Evolutionary conservation across 2,329 filamentous ascomycete genomes (phyloP).

Genomic region (Colletotrichum orbiculare): DNA sequence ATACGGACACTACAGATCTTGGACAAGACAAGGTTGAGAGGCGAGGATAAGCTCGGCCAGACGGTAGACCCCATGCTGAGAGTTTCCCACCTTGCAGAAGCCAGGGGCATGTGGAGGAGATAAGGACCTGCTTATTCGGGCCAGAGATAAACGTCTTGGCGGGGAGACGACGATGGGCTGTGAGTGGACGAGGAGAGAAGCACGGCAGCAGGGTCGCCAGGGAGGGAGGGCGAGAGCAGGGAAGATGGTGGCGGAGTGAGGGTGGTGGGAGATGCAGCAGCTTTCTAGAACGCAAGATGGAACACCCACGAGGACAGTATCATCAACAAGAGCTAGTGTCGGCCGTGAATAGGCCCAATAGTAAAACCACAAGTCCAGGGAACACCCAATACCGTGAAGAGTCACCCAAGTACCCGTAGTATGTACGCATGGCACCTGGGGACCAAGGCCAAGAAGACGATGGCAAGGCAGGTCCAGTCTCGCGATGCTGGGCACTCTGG

Average conservation of each 20-base stretch:
- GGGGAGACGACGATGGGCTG: conserved; percentile 18
- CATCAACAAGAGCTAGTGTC: conserved; percentile 29
- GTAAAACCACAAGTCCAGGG: neutral
- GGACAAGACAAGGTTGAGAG: conserved; percentile 1
- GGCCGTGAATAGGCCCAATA: conserved; percentile 6
- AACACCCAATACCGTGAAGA: conserved; percentile 19
- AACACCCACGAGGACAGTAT: conserved; percentile 15
- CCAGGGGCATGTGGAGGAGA: conserved; percentile 32
- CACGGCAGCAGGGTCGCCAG: conserved; percentile 1
- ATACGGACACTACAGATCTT: neutral
- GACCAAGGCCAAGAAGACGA: too few relatives aligned
- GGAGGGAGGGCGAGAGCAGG: conserved; percentile 14
- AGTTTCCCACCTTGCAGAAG: neutral
- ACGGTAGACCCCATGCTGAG: conserved; percentile 14
- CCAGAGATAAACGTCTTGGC: conserved; percentile 36
- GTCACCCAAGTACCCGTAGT: conserved; percentile 27
- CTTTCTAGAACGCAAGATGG: conserved; percentile 33
- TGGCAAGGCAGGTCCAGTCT: too few relatives aligned
- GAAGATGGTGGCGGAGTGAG: conserved; percentile 28
- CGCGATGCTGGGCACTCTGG: too few relatives aligned
- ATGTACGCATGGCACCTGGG: conserved; percentile 11
- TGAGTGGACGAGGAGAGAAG: conserved; percentile 17
- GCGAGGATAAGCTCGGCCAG: conserved; percentile 33
- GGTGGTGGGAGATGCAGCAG: conserved; percentile 17
- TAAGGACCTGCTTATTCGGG: conserved; percentile 36